Evolutionary conservation across 306 rosid species (phyloP).

Genomic region (Pyrus pyrifolia): DNA sequence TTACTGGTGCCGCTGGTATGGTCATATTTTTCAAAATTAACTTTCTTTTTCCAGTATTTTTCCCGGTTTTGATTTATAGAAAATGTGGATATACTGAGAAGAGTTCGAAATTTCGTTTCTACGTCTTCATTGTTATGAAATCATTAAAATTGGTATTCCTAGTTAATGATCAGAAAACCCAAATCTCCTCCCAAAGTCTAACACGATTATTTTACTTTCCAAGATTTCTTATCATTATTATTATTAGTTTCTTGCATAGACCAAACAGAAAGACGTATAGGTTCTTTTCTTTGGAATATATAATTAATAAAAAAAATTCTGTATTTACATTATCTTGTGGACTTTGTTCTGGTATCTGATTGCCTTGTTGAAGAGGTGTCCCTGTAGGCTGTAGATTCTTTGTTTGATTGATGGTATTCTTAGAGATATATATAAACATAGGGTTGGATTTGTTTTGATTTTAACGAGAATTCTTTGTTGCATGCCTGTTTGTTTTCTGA

Average conservation of each 20-base stretch:
- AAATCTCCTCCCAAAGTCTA: background rate
- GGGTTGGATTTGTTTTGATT: conserved; percentile 16
- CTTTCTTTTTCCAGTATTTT: background rate
- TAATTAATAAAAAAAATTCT: background rate
- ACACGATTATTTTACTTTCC: background rate
- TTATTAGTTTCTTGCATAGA: background rate
- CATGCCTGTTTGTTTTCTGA: conserved; percentile 20
- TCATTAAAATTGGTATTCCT: background rate
- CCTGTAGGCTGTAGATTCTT: conserved; percentile 28
- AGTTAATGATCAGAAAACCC: background rate
- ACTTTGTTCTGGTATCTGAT: conserved; percentile 42
- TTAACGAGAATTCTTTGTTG: conserved; percentile 13
- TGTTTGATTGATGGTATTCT: background rate
- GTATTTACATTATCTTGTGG: conserved; percentile 32
- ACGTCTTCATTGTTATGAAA: background rate
- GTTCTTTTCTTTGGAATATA: conserved; percentile 31
- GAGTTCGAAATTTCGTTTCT: background rate
- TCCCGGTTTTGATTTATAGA: background rate
- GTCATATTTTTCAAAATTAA: background rate
- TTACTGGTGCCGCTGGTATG: conserved; percentile 57
- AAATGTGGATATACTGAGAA: background rate
- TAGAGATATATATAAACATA: background rate
- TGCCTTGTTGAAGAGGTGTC: conserved; percentile 26
- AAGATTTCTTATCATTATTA: background rate
- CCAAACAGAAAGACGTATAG: background rate